These are phyloP conservation scores for Calamus simplicifolius DNA, from an alignment of 176 grass and related monocot genomes.

Conservation along the genomic window DNA sequence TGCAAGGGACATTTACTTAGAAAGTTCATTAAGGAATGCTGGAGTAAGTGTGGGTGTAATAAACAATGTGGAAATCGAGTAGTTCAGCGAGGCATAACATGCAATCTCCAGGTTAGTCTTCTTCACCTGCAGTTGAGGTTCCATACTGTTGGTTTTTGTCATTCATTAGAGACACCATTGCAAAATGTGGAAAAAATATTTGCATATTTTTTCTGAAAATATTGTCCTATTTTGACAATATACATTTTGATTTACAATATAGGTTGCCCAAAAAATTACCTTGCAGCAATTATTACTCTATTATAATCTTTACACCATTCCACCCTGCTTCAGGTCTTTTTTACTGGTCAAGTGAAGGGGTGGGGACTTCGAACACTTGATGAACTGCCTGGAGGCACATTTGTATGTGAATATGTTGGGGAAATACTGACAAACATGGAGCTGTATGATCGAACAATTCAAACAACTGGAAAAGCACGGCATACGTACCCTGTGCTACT, in stretches of 20 bases:
- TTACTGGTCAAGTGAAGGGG: slow-evolving; percentile 54
- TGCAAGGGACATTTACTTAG: slow-evolving; percentile 69
- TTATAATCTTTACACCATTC: too few species aligned
- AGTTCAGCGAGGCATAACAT: slow-evolving; percentile 48
- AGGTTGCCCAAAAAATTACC: too few species aligned
- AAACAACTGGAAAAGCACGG: slow-evolving; percentile 28
- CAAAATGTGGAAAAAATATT: too few species aligned
- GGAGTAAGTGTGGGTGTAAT: slow-evolving; percentile 71
- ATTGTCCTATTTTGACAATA: too few species aligned
- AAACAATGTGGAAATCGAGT: slow-evolving; percentile 72
- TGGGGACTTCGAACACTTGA: slow-evolving; percentile 60
- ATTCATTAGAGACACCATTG: too few species aligned
- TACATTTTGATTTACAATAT: too few species aligned
- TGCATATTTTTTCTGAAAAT: too few species aligned
- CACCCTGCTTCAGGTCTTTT: slow-evolving; percentile 38
- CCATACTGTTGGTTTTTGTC: too few species aligned
- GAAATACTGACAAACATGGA: slow-evolving; percentile 62
- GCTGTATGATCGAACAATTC: slow-evolving; percentile 37
- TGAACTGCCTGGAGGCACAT: slow-evolving; percentile 66
- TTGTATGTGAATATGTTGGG: slow-evolving; percentile 74
- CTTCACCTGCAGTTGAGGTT: too few species aligned
- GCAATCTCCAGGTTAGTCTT: slow-evolving; percentile 46
- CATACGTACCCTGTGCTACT: slow-evolving; percentile 48
- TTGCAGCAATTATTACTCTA: too few species aligned
- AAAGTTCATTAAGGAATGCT: slow-evolving; percentile 89